A percentile compares a stretch with the other conserved stretches of the same genome.
These are phyloP conservation scores for Melampsora americana DNA, from an alignment of 1,284 basidiomycete genomes.

Conservation along the genomic window DNA sequence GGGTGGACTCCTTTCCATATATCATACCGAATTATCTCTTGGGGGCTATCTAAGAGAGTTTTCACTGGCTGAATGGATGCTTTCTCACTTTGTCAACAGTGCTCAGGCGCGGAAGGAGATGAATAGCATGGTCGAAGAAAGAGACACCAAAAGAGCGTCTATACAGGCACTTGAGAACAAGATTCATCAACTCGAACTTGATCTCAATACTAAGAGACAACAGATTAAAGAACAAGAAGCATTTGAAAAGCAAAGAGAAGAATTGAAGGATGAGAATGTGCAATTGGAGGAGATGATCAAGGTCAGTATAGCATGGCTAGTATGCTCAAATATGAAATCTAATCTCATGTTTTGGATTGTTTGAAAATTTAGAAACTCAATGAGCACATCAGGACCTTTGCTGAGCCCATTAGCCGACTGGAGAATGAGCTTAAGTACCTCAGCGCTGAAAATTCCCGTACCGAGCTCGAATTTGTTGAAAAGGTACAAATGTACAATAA, in stretches of 20 bases:
- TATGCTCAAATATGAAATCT: slow-evolving; percentile 58
- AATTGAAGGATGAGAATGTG: slow-evolving; percentile 16
- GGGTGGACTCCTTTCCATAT: slow-evolving; percentile 50
- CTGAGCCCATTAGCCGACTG: slow-evolving; percentile 67
- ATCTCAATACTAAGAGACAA: slow-evolving; percentile 27
- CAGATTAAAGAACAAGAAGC: slow-evolving; percentile 32
- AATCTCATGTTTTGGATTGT: slow-evolving; percentile 2
- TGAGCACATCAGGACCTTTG: slow-evolving; percentile 63
- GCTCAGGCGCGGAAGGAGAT: slow-evolving; percentile 20
- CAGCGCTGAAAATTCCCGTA: slow-evolving; percentile 61
- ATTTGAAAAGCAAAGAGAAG: slow-evolving; percentile 31
- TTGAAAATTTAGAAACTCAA: slow-evolving; percentile 64
- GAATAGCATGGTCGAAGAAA: slow-evolving; percentile 10
- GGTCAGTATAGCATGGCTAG: slow-evolving; percentile 5
- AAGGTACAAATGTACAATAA: slow-evolving; percentile 66
- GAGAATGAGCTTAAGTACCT: slow-evolving; percentile 63
- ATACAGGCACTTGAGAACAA: slow-evolving; percentile 26
- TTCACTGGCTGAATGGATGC: not conserved
- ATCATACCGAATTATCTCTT: not conserved
- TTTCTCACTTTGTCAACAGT: slow-evolving; percentile 2
- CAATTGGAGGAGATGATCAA: slow-evolving; percentile 26
- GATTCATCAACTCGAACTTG: slow-evolving; percentile 38
- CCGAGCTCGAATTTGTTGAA: slow-evolving; percentile 61
- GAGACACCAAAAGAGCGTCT: slow-evolving; percentile 20
- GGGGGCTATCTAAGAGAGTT: not conserved